Base-by-base conservation (phyloP, 2,329 filamentous ascomycete genomes). In the Pyrenochaeta sp. region DNA sequence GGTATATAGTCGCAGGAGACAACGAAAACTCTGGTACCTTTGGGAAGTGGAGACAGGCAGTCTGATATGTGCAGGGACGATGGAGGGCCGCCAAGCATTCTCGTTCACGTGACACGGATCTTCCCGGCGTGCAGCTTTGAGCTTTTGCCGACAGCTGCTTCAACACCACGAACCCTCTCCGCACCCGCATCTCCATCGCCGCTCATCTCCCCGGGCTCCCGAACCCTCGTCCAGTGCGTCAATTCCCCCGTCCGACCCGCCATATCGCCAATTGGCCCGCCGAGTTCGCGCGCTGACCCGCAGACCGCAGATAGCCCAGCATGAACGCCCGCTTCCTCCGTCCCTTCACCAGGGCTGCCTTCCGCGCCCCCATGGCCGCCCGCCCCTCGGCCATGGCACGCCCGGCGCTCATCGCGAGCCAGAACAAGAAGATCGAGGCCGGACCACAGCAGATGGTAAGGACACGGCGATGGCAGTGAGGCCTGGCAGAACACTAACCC, bases 311-410 rank as follows among this genome's bases (percentile, higher is more conserved):
- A 68, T 57, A 63, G 63, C 63, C 68, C 65, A 68, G 31, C 55
- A 73, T 73, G 70, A 72, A 72, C 67, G 63, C 70, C 61, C 70
- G 71, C 47, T 60, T 74, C 60, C 56, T 73, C 63, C 71, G 71
- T 55, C 71, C 71, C 46, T 61, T 73, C 55, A 62, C 68, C 39
- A 68, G 71, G 66, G 60, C 67, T 50, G 55, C 70, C 48, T 63
- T 70, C 62, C 69, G 69, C 65, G 68, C 68, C 57, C 68, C 68
- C 39, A 58, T 61, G 26, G 55, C 63, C 39, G 56, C 60, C 45
- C 67, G 67, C 55, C 63, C 66, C 29, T 58, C 67, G n/a, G 51
- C 46, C 34, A 63, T 71, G 56, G 67, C 63, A 19, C 69, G 67
- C 44, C 67, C 69, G 21, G 65, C 68, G 27, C 55, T 72, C 48